Evolutionary conservation across 1,284 basidiomycete genomes (phyloP).

Genomic region (Ganoderma sinense): DNA sequence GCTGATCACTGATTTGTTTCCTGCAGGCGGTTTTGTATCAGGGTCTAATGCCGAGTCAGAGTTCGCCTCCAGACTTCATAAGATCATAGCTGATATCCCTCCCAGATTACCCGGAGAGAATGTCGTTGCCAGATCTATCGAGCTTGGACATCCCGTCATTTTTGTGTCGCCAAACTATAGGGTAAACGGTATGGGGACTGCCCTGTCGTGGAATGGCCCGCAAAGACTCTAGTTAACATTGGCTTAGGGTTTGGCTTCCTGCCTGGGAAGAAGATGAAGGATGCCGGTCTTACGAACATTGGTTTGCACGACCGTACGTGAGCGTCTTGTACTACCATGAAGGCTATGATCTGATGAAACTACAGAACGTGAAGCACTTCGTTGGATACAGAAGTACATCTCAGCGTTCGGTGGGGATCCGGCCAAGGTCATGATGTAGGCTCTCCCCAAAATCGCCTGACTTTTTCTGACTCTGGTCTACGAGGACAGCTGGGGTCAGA

Average conservation of each 20-base stretch:
- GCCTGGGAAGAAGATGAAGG: conserved; percentile 46
- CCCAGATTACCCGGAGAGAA: background rate
- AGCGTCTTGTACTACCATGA: background rate
- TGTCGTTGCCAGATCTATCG: background rate
- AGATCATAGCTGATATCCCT: background rate
- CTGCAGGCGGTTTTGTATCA: background rate
- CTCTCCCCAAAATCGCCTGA: background rate
- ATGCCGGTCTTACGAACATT: conserved; percentile 58
- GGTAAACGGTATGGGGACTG: background rate
- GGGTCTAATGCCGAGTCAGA: background rate
- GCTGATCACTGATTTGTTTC: background rate
- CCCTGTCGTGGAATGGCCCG: too few species aligned
- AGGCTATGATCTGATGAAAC: background rate
- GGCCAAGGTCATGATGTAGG: conserved; percentile 6
- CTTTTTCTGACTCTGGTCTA: background rate
- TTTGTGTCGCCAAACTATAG: background rate
- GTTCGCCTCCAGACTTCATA: background rate
- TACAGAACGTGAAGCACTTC: conserved; percentile 4
- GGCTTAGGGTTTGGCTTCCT: background rate
- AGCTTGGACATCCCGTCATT: background rate
- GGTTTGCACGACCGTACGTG: conserved; percentile 60
- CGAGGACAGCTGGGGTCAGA: conserved; percentile 14
- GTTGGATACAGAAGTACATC: conserved; percentile 10
- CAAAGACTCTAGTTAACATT: background rate
- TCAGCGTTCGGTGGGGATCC: conserved; percentile 9